These are phyloP conservation scores for Centaurea solstitialis DNA, from an alignment of 129 eudicot species.

Conservation along the genomic window DNA sequence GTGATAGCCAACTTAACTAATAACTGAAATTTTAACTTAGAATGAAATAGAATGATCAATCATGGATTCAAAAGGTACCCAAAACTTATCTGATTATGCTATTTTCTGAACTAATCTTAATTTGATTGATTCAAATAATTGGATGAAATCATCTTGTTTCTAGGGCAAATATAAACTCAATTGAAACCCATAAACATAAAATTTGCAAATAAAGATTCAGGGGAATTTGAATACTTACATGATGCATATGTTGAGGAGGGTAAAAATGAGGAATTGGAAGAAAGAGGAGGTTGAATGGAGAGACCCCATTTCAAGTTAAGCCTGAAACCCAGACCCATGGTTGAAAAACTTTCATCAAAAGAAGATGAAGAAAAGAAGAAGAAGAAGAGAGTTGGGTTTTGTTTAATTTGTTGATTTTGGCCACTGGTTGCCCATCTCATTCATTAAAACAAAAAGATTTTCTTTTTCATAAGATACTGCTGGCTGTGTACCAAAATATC, in stretches of 20 bases:
- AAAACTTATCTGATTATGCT: neutral
- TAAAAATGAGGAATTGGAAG: conserved; percentile 48
- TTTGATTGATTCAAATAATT: neutral
- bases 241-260: conserved; percentile 55
- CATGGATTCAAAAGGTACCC: neutral
- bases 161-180: neutral
- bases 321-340: conserved; percentile 55
- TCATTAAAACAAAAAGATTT: neutral
- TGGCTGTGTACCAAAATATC: conserved; percentile 10
- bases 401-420: conserved; percentile 23
- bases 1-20: neutral
- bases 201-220: neutral
- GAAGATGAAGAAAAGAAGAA: conserved; percentile 10
- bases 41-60: conserved; percentile 1
- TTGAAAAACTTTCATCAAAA: conserved; percentile 31
- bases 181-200: neutral
- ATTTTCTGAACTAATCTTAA: neutral
- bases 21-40: neutral
- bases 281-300: conserved; percentile 52
- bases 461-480: neutral
- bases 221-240: conserved; percentile 44
- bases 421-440: conserved; percentile 67
- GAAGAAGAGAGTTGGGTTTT: conserved; percentile 10
- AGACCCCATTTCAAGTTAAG: conserved; percentile 68
- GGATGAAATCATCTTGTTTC: neutral